A percentile compares a stretch with the other conserved stretches of the same genome.
Conservation (phyloP, 2,329 filamentous ascomycete genomes). For the Penicillium olsonii region DNA sequence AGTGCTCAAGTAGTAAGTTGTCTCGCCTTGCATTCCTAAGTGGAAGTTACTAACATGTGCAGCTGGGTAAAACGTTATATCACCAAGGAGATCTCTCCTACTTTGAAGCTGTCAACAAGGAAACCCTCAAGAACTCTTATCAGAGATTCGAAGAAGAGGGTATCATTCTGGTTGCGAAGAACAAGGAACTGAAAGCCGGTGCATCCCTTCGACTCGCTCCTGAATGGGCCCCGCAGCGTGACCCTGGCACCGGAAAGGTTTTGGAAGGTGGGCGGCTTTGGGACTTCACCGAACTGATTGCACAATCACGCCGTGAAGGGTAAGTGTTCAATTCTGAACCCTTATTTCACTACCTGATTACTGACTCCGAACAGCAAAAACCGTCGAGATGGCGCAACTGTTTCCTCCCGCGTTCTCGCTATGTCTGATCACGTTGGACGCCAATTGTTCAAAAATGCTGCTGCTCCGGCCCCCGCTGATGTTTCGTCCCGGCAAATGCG, state of each 20-base stretch:
- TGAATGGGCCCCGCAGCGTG: slow-evolving; percentile 72
- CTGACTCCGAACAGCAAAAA: slow-evolving; percentile 64
- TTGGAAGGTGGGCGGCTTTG: slow-evolving; percentile 75
- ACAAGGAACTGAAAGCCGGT: slow-evolving; percentile 53
- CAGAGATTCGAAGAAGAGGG: slow-evolving; percentile 86
- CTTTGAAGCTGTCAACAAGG: slow-evolving; percentile 98
- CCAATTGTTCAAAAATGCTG: slow-evolving; percentile 59
- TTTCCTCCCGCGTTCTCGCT: slow-evolving; percentile 75
- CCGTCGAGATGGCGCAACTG: slow-evolving; percentile 85
- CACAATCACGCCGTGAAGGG: slow-evolving; percentile 79
- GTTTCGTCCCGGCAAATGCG: slow-evolving; percentile 39
- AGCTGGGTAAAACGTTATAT: slow-evolving; percentile 94
- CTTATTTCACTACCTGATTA: neutral
- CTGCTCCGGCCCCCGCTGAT: slow-evolving; percentile 27
- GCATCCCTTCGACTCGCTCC: slow-evolving; percentile 65
- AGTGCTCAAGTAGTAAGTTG: slow-evolving; percentile 72
- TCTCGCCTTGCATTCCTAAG: neutral
- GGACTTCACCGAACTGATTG: slow-evolving; percentile 89
- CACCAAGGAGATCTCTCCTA: slow-evolving; percentile 97
- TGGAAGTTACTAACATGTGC: slow-evolving; percentile 19
- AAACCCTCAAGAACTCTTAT: slow-evolving; percentile 93
- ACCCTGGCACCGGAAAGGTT: slow-evolving; percentile 62
- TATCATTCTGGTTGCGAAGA: slow-evolving; percentile 74
- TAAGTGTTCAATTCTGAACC: slow-evolving; percentile 24
- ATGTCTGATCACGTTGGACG: slow-evolving; percentile 74